These are phyloP conservation scores for Fusarium vanettenii DNA, from an alignment of 2,329 filamentous ascomycete genomes.

Conservation along the genomic window DNA sequence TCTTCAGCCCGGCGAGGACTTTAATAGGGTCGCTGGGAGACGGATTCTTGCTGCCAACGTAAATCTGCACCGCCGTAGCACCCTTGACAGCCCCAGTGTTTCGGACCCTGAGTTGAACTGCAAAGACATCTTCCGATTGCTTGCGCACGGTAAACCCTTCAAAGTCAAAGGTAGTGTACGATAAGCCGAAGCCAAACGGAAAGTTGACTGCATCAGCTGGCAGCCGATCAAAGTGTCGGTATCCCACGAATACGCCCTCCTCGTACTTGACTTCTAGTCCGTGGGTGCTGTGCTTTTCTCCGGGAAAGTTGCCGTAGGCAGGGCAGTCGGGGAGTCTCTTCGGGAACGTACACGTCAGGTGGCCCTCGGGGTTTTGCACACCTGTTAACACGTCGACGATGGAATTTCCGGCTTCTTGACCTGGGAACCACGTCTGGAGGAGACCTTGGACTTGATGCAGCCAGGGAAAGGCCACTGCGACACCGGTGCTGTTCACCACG, in stretches of 20 bases:
- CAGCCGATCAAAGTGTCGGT: constrained; percentile 73
- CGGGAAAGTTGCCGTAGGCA: constrained; percentile 69
- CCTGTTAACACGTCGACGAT: constrained; percentile 76
- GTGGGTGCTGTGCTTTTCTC: constrained; percentile 53
- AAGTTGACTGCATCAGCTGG: constrained; percentile 68
- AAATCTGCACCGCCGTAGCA: neutral
- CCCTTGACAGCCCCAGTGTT: neutral
- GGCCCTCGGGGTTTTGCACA: constrained; percentile 72
- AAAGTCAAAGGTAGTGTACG: constrained; percentile 64
- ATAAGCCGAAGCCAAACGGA: constrained; percentile 70
- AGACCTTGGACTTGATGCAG: constrained; percentile 67
- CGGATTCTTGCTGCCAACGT: neutral
- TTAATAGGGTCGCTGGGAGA: neutral
- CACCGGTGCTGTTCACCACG: constrained; percentile 73
- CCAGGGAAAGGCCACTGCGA: constrained; percentile 70
- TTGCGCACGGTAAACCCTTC: neutral
- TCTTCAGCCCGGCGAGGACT: neutral
- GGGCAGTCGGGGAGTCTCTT: constrained; percentile 70
- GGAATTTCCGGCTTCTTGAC: constrained; percentile 76
- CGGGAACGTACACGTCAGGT: constrained; percentile 73
- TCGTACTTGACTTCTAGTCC: constrained; percentile 72
- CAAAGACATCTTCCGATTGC: neutral
- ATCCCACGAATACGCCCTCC: constrained; percentile 78
- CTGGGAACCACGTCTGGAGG: constrained; percentile 74
- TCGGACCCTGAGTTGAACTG: neutral